phyloP scores from a whole-genome alignment of 345 rosid species.

The Arabidopsis suecica region DNA sequence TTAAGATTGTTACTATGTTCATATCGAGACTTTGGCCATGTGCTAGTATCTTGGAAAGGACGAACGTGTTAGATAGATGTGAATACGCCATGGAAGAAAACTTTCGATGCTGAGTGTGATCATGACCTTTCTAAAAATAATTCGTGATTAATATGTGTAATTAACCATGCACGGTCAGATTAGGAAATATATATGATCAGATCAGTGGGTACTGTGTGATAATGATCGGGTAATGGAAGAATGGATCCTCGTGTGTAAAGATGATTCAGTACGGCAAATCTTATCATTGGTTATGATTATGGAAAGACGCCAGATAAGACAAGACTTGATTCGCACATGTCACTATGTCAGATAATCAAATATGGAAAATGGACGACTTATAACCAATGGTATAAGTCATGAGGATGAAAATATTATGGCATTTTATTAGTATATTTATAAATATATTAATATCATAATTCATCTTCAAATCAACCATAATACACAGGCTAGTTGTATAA shows the following conservation, averaged over 20 bases:
- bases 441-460: background rate
- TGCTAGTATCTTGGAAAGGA: constrained; percentile 3
- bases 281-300: background rate
- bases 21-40: background rate
- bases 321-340: constrained; percentile 1
- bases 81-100: background rate
- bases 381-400: too few relatives aligned
- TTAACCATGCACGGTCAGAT: background rate
- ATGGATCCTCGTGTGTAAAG: background rate
- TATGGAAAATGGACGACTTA: background rate
- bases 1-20: constrained; percentile 5
- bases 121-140: background rate
- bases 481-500: background rate
- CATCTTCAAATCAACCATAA: background rate
- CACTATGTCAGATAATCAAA: background rate
- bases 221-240: background rate
- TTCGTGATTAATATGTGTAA: background rate
- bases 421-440: too few relatives aligned
- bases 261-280: background rate
- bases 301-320: constrained; percentile 2
- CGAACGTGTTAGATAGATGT: background rate
- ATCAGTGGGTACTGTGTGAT: background rate
- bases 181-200: background rate
- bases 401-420: too few relatives aligned
- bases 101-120: background rate